Conservation (phyloP, 441 rosid genomes). For the Aleurites moluccanus region DNA sequence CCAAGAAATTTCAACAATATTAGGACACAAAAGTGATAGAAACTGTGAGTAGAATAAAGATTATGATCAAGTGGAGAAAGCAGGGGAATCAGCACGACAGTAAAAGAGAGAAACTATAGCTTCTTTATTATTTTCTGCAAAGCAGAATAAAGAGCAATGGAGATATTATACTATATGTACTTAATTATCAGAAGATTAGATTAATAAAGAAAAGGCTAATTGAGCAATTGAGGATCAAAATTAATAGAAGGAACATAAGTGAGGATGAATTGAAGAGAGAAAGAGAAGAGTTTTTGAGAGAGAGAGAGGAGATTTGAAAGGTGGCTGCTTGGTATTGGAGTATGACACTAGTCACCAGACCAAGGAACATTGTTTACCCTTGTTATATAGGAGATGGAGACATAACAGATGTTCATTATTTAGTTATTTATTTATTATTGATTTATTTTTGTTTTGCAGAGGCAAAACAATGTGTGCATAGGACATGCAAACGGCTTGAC, state of each 20-base stretch:
- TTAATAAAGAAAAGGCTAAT: background rate
- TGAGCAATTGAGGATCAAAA: background rate
- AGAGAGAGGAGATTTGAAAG: conserved; percentile 10
- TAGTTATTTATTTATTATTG: too few species aligned
- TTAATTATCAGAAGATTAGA: conserved; percentile 1
- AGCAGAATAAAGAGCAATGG: conserved; percentile 16
- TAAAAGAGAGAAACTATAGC: conserved; percentile 27
- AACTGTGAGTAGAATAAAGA: too few species aligned
- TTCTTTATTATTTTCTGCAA: conserved; percentile 19
- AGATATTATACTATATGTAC: too few species aligned
- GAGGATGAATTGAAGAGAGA: conserved; percentile 17
- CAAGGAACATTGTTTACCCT: background rate
- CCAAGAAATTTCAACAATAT: background rate
- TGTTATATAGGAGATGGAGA: background rate
- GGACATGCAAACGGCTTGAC: too few species aligned
- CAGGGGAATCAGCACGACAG: conserved; percentile 20
- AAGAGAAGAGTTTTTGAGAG: conserved; percentile 8
- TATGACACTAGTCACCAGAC: background rate
- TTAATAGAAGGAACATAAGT: background rate
- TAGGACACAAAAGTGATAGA: background rate
- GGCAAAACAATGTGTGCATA: too few species aligned
- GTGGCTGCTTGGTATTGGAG: conserved; percentile 27
- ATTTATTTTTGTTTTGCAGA: too few species aligned
- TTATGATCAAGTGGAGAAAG: conserved; percentile 20
- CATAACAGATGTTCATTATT: background rate